Conservation (phyloP, 169 alveolate genomes). For the Plasmodium inui region DNA sequence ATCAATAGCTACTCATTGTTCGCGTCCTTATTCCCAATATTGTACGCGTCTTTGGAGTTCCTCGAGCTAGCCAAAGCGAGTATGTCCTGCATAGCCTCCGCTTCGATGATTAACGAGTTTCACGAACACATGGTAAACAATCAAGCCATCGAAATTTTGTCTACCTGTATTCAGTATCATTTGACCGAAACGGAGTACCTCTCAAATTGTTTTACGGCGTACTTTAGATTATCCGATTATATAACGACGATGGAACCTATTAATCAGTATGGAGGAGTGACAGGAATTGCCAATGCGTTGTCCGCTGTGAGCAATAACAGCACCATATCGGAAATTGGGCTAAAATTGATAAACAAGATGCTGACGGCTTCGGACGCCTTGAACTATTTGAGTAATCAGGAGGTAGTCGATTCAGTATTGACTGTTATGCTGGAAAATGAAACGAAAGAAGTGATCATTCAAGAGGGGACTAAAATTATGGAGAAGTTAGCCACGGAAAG, state of each 20-base stretch:
- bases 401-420: slow-evolving; percentile 87
- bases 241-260: slow-evolving; percentile 86
- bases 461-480: slow-evolving; percentile 88
- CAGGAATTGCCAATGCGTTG: slow-evolving; percentile 89
- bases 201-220: slow-evolving; percentile 86
- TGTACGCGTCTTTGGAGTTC: slow-evolving; percentile 87
- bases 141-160: slow-evolving; percentile 91
- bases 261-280: slow-evolving; percentile 92
- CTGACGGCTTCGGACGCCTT: slow-evolving; percentile 88
- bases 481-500: slow-evolving; percentile 90
- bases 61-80: slow-evolving; percentile 86
- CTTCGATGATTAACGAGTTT: slow-evolving; percentile 90
- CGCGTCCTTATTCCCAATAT: slow-evolving; percentile 87
- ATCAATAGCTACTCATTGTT: slow-evolving; percentile 83
- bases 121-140: slow-evolving; percentile 88
- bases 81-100: slow-evolving; percentile 83
- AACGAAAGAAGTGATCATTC: slow-evolving; percentile 86
- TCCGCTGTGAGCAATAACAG: slow-evolving; percentile 83
- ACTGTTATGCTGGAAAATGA: slow-evolving; percentile 92
- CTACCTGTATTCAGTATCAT: slow-evolving; percentile 93
- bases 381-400: slow-evolving; percentile 86
- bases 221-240: slow-evolving; percentile 88
- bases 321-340: slow-evolving; percentile 86
- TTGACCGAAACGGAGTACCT: slow-evolving; percentile 87
- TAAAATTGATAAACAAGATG: slow-evolving; percentile 87